Percentiles rank a stretch among this genome's conserved stretches.
Evolutionary conservation across 2,329 filamentous ascomycete species (phyloP).

Genomic region (Cercospora brassicicola): DNA sequence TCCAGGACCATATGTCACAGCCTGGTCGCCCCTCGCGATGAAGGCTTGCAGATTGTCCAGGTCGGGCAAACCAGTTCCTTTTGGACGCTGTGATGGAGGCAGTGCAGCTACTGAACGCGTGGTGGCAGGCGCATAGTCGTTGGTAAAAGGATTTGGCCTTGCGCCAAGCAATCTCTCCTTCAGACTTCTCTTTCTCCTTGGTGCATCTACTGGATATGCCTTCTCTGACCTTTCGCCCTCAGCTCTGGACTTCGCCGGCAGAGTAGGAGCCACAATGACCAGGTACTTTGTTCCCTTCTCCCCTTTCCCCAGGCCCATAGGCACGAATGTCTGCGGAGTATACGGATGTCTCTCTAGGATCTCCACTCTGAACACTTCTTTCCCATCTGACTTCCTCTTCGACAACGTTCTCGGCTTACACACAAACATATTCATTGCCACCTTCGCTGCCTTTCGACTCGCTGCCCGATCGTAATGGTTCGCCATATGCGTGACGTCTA

Average conservation of each 20-base stretch:
- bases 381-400: slow-evolving; percentile 30
- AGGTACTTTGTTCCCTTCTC: slow-evolving; percentile 62
- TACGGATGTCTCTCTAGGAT: slow-evolving; percentile 90
- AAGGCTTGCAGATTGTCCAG: slow-evolving; percentile 71
- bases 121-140: slow-evolving; percentile 44
- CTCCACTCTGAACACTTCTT: slow-evolving; percentile 59
- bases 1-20: slow-evolving; percentile 85
- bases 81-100: slow-evolving; percentile 29
- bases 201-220: slow-evolving; percentile 46
- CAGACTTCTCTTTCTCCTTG: slow-evolving; percentile 31
- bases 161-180: slow-evolving; percentile 46
- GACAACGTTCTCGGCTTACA: slow-evolving; percentile 66
- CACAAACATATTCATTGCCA: slow-evolving; percentile 85
- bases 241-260: slow-evolving; percentile 47
- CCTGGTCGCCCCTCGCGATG: slow-evolving; percentile 72
- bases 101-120: slow-evolving; percentile 21
- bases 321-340: slow-evolving; percentile 90
- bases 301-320: slow-evolving; percentile 60
- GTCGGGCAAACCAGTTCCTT: slow-evolving; percentile 67
- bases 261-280: slow-evolving; percentile 82
- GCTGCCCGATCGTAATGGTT: slow-evolving; percentile 70
- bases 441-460: slow-evolving; percentile 56
- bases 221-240: slow-evolving; percentile 5
- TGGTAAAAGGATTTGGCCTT: slow-evolving; percentile 52
- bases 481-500: slow-evolving; percentile 70